Evolutionary conservation across 805 yeast genomes (phyloP).

Genomic region (Wickerhamomyces kurtzmanii): DNA sequence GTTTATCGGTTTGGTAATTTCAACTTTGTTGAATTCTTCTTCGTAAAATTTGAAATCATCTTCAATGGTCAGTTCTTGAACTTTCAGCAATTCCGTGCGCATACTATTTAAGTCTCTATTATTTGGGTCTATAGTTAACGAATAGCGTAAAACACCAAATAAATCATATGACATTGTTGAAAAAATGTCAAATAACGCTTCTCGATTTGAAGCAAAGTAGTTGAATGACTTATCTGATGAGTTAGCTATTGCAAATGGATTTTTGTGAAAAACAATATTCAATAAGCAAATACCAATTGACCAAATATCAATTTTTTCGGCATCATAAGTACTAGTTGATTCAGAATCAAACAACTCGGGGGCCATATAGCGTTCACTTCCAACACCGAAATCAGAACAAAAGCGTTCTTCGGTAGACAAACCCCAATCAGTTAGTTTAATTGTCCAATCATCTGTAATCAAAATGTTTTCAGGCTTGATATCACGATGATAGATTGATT

Average conservation of each 20-base stretch:
- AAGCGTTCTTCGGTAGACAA: constrained; percentile 41
- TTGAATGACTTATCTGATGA: constrained; percentile 73
- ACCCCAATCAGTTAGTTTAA: constrained; percentile 72
- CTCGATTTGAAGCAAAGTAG: constrained; percentile 81
- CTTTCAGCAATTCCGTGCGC: constrained; percentile 46
- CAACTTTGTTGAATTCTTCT: constrained; percentile 20
- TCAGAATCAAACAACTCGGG: constrained; percentile 74
- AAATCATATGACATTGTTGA: constrained; percentile 82
- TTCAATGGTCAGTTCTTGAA: constrained; percentile 72
- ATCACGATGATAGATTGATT: constrained; percentile 73
- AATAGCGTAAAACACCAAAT: constrained; percentile 71
- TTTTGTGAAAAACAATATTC: constrained; percentile 79
- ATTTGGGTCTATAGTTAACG: constrained; percentile 77
- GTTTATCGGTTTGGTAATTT: constrained; percentile 16
- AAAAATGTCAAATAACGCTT: constrained; percentile 84
- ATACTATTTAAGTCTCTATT: constrained; percentile 63
- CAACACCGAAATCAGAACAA: constrained; percentile 74
- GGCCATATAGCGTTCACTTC: constrained; percentile 90
- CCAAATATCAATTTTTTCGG: constrained; percentile 84
- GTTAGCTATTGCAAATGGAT: constrained; percentile 78
- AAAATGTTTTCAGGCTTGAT: constrained; percentile 75
- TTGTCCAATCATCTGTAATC: constrained; percentile 38
- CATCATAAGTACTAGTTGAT: constrained; percentile 52
- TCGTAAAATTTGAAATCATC: constrained; percentile 50
- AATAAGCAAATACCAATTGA: constrained; percentile 76